These are phyloP conservation scores for Lactifluus subvellereus DNA, from an alignment of 768 basidiomycete species.

Conservation along the genomic window DNA sequence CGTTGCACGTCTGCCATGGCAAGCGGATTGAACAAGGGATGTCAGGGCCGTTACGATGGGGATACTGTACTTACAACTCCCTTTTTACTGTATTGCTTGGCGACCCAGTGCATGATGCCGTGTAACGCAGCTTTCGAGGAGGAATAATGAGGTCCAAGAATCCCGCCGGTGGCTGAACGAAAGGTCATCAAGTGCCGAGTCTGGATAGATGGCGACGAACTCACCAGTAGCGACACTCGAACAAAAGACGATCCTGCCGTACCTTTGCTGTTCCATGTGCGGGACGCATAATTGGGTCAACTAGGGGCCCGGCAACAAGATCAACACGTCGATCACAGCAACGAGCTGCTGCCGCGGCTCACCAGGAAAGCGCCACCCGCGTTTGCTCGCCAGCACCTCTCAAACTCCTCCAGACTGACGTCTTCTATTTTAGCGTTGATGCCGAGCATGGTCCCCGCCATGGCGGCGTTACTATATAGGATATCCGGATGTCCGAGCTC, in stretches of 20 bases:
- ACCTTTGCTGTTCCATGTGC: conserved; percentile 44
- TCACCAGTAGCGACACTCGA: conserved; percentile 48
- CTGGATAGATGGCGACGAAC: not conserved
- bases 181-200: not conserved
- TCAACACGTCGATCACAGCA: not conserved
- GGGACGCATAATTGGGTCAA: conserved; percentile 47
- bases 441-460: conserved; percentile 38
- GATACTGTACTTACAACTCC: conserved; percentile 40
- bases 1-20: conserved; percentile 41
- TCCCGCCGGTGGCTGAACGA: conserved; percentile 41
- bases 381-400: conserved; percentile 44
- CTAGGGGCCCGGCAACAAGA: conserved; percentile 26
- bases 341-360: conserved; percentile 15
- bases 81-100: conserved; percentile 43
- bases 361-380: conserved; percentile 44
- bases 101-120: conserved; percentile 52
- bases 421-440: conserved; percentile 42
- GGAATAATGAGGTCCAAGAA: conserved; percentile 52
- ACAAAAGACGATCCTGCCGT: conserved; percentile 46
- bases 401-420: conserved; percentile 40
- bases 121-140: conserved; percentile 52
- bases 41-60: not conserved
- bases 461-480: conserved; percentile 48
- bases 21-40: not conserved
- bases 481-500: conserved; percentile 45